Base-by-base conservation (phyloP, 1,284 basidiomycete genomes). In the Naganishia sp. region DNA sequence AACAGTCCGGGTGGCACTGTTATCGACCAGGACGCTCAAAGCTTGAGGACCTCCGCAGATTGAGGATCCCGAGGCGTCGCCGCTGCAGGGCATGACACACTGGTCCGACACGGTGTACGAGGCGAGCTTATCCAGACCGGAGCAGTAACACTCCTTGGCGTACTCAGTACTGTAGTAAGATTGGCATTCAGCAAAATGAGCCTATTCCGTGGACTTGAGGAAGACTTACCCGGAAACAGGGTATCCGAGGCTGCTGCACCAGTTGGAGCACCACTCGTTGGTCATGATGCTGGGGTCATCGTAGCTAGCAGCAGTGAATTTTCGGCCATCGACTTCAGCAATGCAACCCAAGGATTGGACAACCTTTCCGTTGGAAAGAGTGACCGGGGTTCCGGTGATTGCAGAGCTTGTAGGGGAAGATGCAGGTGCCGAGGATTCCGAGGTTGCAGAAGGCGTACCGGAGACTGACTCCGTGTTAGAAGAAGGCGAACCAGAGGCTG, bases 71-170 rank as follows among this genome's bases (percentile, higher is more conserved):
- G 31, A 18, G 36, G 45, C 4, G 23, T 60, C 46, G 31, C 18
- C 57, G 18, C 45, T 49, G 46, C 57, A 60, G 28, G 57, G 57
- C 57, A 60, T 60, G 6, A 60, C 57, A 23, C 57, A 60, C n/a
- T 60, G 57, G 36, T 60, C 57, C n/a, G 57, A 60, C 13, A 23
- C 11, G 45, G 31, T 50, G 25, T 36, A 60, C 10, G 57, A 36
- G 10, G 25, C 25, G 45, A 60, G 28, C 48, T 28, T 33, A 23
- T 49, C 46, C 23, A 57, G 36, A 28, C 44, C 49, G 25, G 48
- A 18, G 31, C 45, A 55, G 64, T 56, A 67, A 48, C 65, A 67
- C 50, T 67, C 65, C 15, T 54, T 50, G 31, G 59, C 60, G 61
- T 64, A 67, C 55, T 68, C 66, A 39, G 63, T 68, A 18, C 49